Percentiles rank a stretch among this genome's conserved stretches.
These are phyloP conservation scores for Geopyxis carbonaria DNA, from an alignment of 495 filamentous ascomycete genomes.

Conservation along the genomic window DNA sequence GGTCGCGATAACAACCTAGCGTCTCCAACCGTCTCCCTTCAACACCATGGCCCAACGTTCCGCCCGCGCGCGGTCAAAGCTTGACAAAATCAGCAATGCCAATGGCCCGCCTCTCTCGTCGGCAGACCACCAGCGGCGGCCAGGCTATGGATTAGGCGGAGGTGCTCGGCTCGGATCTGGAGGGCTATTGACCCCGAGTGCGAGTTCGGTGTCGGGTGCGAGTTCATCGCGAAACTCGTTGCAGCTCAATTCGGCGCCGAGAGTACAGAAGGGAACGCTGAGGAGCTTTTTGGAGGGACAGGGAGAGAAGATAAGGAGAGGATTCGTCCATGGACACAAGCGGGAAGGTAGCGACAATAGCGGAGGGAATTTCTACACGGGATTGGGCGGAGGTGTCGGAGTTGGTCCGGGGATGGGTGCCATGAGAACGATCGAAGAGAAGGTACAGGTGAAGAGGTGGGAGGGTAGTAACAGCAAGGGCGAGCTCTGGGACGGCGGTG, in stretches of 20 bases:
- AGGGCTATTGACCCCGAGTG: conserved; percentile 20
- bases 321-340: conserved; percentile 5
- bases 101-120: conserved; percentile 5
- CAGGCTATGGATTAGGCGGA: conserved; percentile 3
- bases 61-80: conserved; percentile 22
- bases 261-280: conserved; percentile 15
- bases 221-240: conserved; percentile 15
- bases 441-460: conserved; percentile 17
- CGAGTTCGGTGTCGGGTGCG: conserved; percentile 16
- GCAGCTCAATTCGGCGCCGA: conserved; percentile 12
- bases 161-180: conserved; percentile 14
- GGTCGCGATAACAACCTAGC: background rate
- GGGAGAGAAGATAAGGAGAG: conserved; percentile 18
- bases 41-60: conserved; percentile 22
- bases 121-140: conserved; percentile 2
- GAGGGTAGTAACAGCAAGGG: conserved; percentile 19
- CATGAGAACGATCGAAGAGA: conserved; percentile 18
- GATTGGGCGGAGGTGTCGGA: conserved; percentile 6
- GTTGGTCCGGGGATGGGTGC: conserved; percentile 11
- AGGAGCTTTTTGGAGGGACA: conserved; percentile 20
- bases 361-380: background rate
- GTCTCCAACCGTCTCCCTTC: background rate
- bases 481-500: conserved; percentile 18
- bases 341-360: background rate
- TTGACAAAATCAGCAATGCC: conserved; percentile 19